Evolutionary conservation across 306 rosid species (phyloP), one percentile per base, ranked within the genome.

Genomic region (Malus asiatica): DNA sequence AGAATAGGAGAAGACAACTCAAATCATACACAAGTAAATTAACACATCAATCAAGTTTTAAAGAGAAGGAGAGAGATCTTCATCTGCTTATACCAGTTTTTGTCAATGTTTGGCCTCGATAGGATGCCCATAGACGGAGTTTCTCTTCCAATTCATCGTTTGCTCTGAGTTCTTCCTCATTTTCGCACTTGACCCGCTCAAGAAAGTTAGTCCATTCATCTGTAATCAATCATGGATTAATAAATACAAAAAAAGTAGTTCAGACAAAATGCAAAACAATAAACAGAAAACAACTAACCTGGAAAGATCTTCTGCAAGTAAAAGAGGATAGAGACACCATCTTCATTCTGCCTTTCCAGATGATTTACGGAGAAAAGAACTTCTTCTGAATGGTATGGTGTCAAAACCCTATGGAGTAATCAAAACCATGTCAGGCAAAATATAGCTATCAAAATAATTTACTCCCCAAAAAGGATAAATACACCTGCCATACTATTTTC

Each of bases 261-360:
- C 80, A 75, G 22, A 68, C 46, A 42, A 58, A 59, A 51, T 71
- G 69, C 40, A 77, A 74, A 77, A 16, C 27, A 72, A 70, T n/a
- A 66, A 60, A 79, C 58, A 22, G 79, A 77, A 73, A 62, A 32
- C 64, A 44, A 48, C 61, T 61, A 75, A 95, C 98, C 98, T 83
- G 98, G 98, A 87, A 82, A 95, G 70, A 95, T 95, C 86, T 95
- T 95, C 83, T 92, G 97, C 89, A 95, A 86, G 85, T 92, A 95
- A 82, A 89, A 95, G 66, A 95, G 97, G 72, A 92, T 90, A 66
- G 98, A 95, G 71, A 95, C 97, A 60, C 97, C 97, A 86, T 95
- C 98, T 84, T 95, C 97, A 64, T 92, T 92, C 77, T 35, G 82
- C 85, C 72, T 46, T 76, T 88, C 89, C 64, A 95, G 75, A 72